Evolutionary conservation across 345 rosid genomes (phyloP).

Genomic region (Syzygium grande): DNA sequence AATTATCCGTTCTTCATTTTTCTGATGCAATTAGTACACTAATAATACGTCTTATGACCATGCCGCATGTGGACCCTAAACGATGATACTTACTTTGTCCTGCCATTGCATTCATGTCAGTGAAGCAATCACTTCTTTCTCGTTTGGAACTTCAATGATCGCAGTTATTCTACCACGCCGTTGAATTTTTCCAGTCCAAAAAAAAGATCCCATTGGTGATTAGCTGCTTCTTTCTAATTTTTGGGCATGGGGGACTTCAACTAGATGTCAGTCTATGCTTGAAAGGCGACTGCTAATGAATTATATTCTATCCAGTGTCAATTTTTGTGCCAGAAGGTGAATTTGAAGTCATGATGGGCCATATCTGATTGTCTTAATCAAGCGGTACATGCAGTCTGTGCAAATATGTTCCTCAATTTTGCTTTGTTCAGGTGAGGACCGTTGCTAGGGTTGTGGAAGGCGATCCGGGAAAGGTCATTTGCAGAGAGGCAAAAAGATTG

Average conservation of each 20-base stretch:
- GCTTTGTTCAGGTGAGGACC: constrained; percentile 36
- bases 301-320: not conserved
- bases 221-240: not conserved
- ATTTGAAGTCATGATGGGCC: not conserved
- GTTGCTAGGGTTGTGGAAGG: constrained; percentile 76
- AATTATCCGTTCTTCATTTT: not conserved
- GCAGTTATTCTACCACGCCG: not conserved
- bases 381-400: not conserved
- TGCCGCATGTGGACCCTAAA: not conserved
- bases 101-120: not conserved
- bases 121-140: not conserved
- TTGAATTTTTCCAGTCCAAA: not conserved
- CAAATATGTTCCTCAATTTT: not conserved
- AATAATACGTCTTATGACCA: not conserved
- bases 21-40: not conserved
- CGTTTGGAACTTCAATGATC: not conserved
- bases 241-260: not conserved
- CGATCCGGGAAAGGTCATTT: constrained; percentile 66
- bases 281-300: not conserved
- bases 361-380: not conserved
- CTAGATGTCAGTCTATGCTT: not conserved
- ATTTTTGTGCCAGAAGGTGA: not conserved
- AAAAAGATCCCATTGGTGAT: not conserved
- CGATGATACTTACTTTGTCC: not conserved
- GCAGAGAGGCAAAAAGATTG: constrained; percentile 73